A percentile compares a stretch with the other conserved stretches of the same genome.
Evolutionary conservation across 768 basidiomycete genomes (phyloP).

Genomic region (Hygrocybe punicea): DNA sequence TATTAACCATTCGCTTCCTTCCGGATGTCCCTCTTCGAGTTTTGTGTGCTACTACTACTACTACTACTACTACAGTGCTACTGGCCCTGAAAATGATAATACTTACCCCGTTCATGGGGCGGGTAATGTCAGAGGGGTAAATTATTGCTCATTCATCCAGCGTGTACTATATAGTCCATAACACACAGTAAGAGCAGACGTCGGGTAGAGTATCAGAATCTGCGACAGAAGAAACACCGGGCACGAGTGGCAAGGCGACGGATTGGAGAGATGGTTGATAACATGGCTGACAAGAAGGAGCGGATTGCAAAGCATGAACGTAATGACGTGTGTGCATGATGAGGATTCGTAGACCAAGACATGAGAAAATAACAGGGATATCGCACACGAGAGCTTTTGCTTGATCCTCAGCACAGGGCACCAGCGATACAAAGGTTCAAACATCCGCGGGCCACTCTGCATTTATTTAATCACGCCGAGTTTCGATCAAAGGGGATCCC

Average conservation of each 20-base stretch:
- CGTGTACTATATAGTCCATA: no score
- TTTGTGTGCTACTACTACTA: no score
- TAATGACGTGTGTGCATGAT: background rate
- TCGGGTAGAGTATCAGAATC: background rate
- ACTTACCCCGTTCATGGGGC: no score
- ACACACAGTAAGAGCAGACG: background rate
- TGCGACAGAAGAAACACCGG: conserved; percentile 6
- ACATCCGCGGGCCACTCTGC: background rate
- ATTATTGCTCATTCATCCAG: no score
- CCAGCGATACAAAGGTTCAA: background rate
- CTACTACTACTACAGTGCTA: no score
- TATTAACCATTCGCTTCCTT: no score
- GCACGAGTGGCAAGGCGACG: background rate
- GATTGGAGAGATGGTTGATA: background rate
- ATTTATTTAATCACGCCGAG: conserved; percentile 5
- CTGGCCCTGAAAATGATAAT: no score
- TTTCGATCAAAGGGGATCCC: conserved; percentile 4
- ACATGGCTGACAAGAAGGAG: background rate
- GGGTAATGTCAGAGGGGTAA: background rate
- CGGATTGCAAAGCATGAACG: background rate
- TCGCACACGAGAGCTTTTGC: background rate
- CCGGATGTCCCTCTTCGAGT: no score
- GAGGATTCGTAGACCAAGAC: background rate
- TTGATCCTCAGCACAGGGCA: background rate
- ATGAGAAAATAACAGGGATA: background rate